Conservation (phyloP, 352 stramenopile genomes). For the Pythium brachiatum region DNA sequence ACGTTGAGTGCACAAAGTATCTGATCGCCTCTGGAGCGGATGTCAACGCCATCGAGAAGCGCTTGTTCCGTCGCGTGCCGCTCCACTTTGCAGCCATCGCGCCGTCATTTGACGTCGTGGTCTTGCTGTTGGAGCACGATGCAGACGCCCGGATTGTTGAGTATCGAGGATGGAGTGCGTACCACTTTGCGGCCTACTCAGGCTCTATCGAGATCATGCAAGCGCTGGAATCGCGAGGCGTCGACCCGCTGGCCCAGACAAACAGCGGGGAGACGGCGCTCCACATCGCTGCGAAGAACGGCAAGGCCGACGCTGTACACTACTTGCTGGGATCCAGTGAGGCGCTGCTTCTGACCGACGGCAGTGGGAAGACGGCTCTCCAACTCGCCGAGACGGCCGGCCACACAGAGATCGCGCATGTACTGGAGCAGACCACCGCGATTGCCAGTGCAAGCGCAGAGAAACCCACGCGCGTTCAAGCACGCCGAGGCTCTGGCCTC, state of each 20-base stretch:
- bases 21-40: conserved; percentile 45
- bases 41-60: conserved; percentile 53
- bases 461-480: not conserved
- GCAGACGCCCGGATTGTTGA: conserved; percentile 42
- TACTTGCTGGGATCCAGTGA: not conserved
- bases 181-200: conserved; percentile 56
- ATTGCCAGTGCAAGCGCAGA: not conserved
- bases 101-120: conserved; percentile 32
- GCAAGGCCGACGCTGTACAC: not conserved
- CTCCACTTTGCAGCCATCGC: conserved; percentile 64
- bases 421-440: not conserved
- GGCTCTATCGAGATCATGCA: conserved; percentile 20
- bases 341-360: not conserved
- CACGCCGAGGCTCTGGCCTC: not conserved
- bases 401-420: conserved; percentile 2
- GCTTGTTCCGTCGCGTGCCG: conserved; percentile 63
- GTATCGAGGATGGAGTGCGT: conserved; percentile 53
- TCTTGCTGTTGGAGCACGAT: conserved; percentile 37
- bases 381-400: not conserved
- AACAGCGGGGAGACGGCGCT: conserved; percentile 16
- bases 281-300: conserved; percentile 12
- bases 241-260: conserved; percentile 9
- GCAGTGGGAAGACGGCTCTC: not conserved
- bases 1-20: conserved; percentile 27
- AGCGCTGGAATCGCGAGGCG: conserved; percentile 6